These are phyloP conservation scores for Schizopora paradoxa DNA, from an alignment of 1,284 basidiomycete species.

Conservation along the genomic window DNA sequence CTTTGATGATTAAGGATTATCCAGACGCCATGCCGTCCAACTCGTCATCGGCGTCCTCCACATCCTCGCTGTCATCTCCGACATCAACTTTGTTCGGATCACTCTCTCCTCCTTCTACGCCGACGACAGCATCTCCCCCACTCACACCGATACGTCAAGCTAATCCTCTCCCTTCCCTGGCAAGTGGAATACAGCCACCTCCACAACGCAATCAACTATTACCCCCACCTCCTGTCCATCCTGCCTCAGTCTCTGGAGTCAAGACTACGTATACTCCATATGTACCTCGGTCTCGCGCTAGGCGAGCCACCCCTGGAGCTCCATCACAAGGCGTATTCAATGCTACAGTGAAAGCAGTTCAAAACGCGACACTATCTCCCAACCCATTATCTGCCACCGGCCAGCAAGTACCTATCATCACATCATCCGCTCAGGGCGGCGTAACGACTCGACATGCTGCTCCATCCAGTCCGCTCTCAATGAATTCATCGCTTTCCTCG, in stretches of 20 bases:
- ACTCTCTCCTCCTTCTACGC: slow-evolving; percentile 21
- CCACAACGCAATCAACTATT: slow-evolving; percentile 43
- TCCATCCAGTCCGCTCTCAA: slow-evolving; percentile 1
- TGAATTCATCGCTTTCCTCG: too few relatives aligned
- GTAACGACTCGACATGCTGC: slow-evolving; percentile 63
- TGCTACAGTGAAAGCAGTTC: slow-evolving; percentile 11
- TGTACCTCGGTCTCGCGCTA: slow-evolving; percentile 55
- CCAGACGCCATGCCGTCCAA: slow-evolving; percentile 59
- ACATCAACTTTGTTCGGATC: slow-evolving; percentile 25
- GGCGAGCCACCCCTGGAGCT: slow-evolving; percentile 27
- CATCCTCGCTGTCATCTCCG: slow-evolving; percentile 21
- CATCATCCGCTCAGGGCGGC: slow-evolving; percentile 71
- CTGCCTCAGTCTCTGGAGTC: slow-evolving; percentile 16
- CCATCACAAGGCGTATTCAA: too few relatives aligned
- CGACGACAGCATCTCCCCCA: slow-evolving; percentile 18
- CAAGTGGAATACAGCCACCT: slow-evolving; percentile 43
- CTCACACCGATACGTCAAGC: slow-evolving; percentile 16
- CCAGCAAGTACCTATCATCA: slow-evolving; percentile 63
- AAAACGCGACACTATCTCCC: slow-evolving; percentile 22
- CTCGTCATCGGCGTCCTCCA: slow-evolving; percentile 9
- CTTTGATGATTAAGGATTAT: slow-evolving; percentile 93
- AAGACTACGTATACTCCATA: slow-evolving; percentile 80
- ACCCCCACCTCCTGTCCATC: slow-evolving; percentile 34
- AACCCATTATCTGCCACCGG: slow-evolving; percentile 53
- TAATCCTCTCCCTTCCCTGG: slow-evolving; percentile 31